These are phyloP conservation scores for Skeletonema potamos DNA, from an alignment of 108 stramenopile genomes.

Conservation along the genomic window DNA sequence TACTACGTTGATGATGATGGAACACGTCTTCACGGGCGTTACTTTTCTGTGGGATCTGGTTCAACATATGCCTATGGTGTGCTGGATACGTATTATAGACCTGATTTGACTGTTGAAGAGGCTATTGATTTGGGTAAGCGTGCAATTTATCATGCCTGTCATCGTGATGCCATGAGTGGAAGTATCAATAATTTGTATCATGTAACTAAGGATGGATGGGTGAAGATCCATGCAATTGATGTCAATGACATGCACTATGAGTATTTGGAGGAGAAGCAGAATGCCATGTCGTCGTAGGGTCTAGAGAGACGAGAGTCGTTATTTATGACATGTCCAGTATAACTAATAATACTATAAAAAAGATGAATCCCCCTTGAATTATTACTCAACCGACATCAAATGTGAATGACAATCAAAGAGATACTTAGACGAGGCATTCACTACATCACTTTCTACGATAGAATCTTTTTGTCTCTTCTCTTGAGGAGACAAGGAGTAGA, in stretches of 20 bases:
- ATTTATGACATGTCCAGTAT: background rate
- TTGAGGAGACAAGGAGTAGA: too few relatives aligned
- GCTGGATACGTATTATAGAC: constrained; percentile 92
- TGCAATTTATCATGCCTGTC: constrained; percentile 99
- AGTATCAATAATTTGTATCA: constrained; percentile 95
- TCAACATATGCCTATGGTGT: constrained; percentile 99
- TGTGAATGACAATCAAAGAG: too few relatives aligned
- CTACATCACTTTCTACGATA: too few relatives aligned
- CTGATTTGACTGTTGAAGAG: constrained; percentile 97
- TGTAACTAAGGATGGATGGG: constrained; percentile 97
- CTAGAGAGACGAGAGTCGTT: background rate
- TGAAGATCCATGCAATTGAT: constrained; percentile 95
- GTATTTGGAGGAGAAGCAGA: constrained; percentile 85
- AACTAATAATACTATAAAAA: too few relatives aligned
- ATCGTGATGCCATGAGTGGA: constrained; percentile 99
- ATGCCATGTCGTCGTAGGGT: constrained; percentile 45
- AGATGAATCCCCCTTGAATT: background rate
- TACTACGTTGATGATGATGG: constrained; percentile 99
- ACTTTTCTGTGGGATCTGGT: constrained; percentile 98
- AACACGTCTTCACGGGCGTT: constrained; percentile 94
- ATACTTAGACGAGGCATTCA: too few relatives aligned
- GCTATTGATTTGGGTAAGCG: constrained; percentile 99
- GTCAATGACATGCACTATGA: constrained; percentile 98
- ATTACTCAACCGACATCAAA: too few relatives aligned
- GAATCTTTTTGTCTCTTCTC: too few relatives aligned